Evolutionary conservation across 768 basidiomycete genomes (phyloP).

Genomic region (Leccinum sublutescens): DNA sequence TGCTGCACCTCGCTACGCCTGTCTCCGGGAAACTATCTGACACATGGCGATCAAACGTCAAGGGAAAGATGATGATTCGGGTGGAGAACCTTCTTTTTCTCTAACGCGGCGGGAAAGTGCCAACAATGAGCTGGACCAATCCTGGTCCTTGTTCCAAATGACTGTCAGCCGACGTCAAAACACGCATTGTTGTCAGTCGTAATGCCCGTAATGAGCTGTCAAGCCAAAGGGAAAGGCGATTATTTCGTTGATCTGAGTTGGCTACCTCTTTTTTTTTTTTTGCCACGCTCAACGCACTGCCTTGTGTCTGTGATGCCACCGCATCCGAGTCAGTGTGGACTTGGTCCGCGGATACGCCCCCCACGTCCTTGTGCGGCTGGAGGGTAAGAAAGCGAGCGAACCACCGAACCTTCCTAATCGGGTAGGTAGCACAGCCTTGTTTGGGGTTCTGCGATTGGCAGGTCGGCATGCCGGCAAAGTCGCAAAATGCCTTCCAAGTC

Average conservation of each 20-base stretch:
- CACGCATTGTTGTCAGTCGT: slow-evolving; percentile 13
- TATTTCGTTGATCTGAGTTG: background rate
- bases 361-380: background rate
- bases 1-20: slow-evolving; percentile 21
- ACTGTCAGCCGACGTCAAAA: slow-evolving; percentile 25
- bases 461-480: slow-evolving; percentile 29
- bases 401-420: slow-evolving; percentile 34
- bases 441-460: slow-evolving; percentile 22
- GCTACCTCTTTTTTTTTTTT: background rate
- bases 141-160: slow-evolving; percentile 8
- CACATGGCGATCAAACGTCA: slow-evolving; percentile 31
- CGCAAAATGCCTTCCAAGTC: slow-evolving; percentile 39
- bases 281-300: background rate
- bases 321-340: background rate
- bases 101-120: slow-evolving; percentile 12
- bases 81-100: slow-evolving; percentile 1
- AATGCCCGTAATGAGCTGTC: slow-evolving; percentile 27
- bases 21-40: slow-evolving; percentile 16
- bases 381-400: slow-evolving; percentile 2
- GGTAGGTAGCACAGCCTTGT: slow-evolving; percentile 14
- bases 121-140: slow-evolving; percentile 29
- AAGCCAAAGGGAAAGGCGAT: slow-evolving; percentile 1
- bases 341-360: background rate
- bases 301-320: background rate
- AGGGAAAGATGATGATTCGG: slow-evolving; percentile 10